phyloP scores from a whole-genome alignment of 257 asterid genomes.

The Solanum habrochaites region DNA sequence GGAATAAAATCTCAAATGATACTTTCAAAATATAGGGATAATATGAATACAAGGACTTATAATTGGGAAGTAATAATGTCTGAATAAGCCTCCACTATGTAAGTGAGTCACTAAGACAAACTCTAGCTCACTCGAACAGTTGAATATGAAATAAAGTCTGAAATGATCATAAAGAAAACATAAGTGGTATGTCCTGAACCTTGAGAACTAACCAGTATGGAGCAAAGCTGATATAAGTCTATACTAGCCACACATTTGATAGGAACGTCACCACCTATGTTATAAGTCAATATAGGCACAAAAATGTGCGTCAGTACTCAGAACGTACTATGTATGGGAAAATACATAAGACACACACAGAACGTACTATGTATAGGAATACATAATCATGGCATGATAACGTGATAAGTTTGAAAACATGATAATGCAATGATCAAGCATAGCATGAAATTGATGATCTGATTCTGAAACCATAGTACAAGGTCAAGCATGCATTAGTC shows the following conservation, averaged over 20 bases:
- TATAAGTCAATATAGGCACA: not conserved
- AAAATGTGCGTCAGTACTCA: not conserved
- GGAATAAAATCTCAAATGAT: not conserved
- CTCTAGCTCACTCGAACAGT: not conserved
- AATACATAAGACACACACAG: too few relatives aligned
- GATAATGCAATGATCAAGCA: not conserved
- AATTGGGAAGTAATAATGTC: not conserved
- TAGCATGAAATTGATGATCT: not conserved
- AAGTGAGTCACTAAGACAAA: not conserved
- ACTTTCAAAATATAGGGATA: not conserved
- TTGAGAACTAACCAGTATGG: not conserved
- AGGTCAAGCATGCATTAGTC: not conserved
- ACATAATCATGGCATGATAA: not conserved
- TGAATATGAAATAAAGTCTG: not conserved
- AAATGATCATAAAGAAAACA: not conserved
- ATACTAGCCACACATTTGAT: not conserved
- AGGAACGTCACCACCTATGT: not conserved
- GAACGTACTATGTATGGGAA: not conserved
- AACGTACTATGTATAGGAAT: not conserved
- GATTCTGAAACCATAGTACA: not conserved
- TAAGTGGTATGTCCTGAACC: not conserved
- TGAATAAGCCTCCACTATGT: not conserved
- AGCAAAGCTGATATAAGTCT: not conserved
- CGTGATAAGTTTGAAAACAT: too few relatives aligned
- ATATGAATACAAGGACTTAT: not conserved